Percentiles rank a stretch among this genome's conserved stretches.
Evolutionary conservation across 1,284 basidiomycete species (phyloP).

Genomic region (Afroboletus lepidellus): DNA sequence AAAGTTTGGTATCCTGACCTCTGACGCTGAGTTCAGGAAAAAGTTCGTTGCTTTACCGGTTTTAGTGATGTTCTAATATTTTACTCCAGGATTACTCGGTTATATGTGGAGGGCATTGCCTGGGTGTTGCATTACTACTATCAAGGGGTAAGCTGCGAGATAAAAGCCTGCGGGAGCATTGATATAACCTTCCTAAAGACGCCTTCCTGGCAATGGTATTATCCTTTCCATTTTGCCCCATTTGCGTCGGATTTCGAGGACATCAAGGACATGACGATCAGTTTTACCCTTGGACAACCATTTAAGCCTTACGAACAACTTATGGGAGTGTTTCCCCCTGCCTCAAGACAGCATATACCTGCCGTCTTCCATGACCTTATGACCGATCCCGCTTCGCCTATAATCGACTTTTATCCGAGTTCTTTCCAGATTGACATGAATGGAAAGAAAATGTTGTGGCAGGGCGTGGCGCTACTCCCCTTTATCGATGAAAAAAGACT

Average conservation of each 20-base stretch:
- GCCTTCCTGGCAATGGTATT: slow-evolving; percentile 99
- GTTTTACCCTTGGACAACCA: slow-evolving; percentile 78
- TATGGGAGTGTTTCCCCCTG: slow-evolving; percentile 95
- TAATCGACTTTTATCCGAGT: slow-evolving; percentile 94
- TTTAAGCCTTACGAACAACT: slow-evolving; percentile 98
- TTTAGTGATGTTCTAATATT: slow-evolving; percentile 12
- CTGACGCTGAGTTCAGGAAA: slow-evolving; percentile 73
- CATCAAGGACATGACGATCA: slow-evolving; percentile 76
- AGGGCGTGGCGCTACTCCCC: slow-evolving; percentile 93
- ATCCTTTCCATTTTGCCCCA: slow-evolving; percentile 97
- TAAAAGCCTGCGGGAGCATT: slow-evolving; percentile 2
- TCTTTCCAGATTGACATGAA: slow-evolving; percentile 99
- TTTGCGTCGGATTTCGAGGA: slow-evolving; percentile 95
- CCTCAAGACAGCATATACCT: slow-evolving; percentile 73
- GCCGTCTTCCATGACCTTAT: slow-evolving; percentile 85
- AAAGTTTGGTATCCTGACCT: slow-evolving; percentile 84
- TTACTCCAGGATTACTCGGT: slow-evolving; percentile 65
- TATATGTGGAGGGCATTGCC: slow-evolving; percentile 91
- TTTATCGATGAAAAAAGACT: slow-evolving; percentile 92
- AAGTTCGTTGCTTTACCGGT: slow-evolving; percentile 47
- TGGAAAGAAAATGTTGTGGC: slow-evolving; percentile 99
- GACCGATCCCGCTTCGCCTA: slow-evolving; percentile 85
- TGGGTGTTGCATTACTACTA: slow-evolving; percentile 99
- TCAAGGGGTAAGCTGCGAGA: slow-evolving; percentile 66
- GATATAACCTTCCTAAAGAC: slow-evolving; percentile 46